These are phyloP conservation scores for Cladophialophora chaetospira DNA, from an alignment of 2,329 filamentous ascomycete genomes.

Conservation along the genomic window DNA sequence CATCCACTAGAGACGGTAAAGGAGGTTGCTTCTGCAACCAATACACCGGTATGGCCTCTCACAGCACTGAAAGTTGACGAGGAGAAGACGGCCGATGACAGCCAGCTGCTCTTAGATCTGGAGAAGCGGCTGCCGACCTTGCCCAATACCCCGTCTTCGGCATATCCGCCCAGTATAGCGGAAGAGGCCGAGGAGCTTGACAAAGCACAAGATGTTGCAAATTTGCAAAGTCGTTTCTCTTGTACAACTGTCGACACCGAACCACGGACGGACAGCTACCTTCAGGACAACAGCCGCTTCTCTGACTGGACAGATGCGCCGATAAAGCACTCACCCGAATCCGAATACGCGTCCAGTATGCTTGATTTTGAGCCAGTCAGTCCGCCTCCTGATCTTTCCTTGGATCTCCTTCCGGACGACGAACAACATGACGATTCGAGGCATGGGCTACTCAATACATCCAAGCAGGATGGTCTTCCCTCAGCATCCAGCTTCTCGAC, in stretches of 20 bases:
- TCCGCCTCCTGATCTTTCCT: slow-evolving; percentile 10
- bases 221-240: slow-evolving; percentile 33
- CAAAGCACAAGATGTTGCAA: slow-evolving; percentile 15
- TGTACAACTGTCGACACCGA: slow-evolving; percentile 31
- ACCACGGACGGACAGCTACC: slow-evolving; percentile 20
- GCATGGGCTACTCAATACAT: slow-evolving; percentile 29
- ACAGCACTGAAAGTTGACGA: slow-evolving; percentile 30
- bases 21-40: slow-evolving; percentile 28
- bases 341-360: slow-evolving; percentile 24
- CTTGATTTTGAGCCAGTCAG: slow-evolving; percentile 28
- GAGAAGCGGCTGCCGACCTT: slow-evolving; percentile 48
- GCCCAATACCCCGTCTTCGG: slow-evolving; percentile 50
- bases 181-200: slow-evolving; percentile 15
- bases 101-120: slow-evolving; percentile 36
- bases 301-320: slow-evolving; percentile 44
- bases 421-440: slow-evolving; percentile 18
- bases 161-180: slow-evolving; percentile 33
- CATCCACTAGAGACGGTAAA: slow-evolving; percentile 31
- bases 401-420: background rate
- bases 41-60: slow-evolving; percentile 34
- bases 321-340: slow-evolving; percentile 34
- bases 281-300: slow-evolving; percentile 43
- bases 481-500: slow-evolving; percentile 41
- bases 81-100: slow-evolving; percentile 26
- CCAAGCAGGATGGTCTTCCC: slow-evolving; percentile 32